Base-by-base conservation (phyloP, 2,329 filamentous ascomycete species). In the Scolecobasidium constrictum region DNA sequence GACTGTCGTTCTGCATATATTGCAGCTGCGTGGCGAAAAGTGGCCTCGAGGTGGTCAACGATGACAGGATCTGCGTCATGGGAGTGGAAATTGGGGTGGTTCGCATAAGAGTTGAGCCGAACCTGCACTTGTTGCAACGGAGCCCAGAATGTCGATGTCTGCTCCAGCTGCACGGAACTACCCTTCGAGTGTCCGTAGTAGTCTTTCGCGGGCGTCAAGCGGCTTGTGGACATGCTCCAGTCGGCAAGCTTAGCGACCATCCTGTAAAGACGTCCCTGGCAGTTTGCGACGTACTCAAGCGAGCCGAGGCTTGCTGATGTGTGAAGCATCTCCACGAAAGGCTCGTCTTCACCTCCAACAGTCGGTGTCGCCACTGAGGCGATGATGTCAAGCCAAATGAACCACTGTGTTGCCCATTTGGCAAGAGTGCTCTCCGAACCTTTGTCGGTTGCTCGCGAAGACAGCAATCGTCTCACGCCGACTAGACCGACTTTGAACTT, bases 401-500 rank as follows among this genome's bases (percentile, higher is more conserved):
- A 95, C 52, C 94, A 78, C 34, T 86, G 80, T 54, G 93, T 85
- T 67, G 94, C 90, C 88, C 88, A 95, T 11, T 80, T 77, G 46
- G 86, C 83, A n/a, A n/a, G n/a, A n/a, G n/a, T n/a, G 47, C 87
- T 83, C 40, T 78, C 26, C 9, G 26, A 31, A 9, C 9, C 9
- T 6, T 16, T 20, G 57, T 72, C 63, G 57, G 76, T 68, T 49
- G 82, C 75, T 46, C 87, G 75, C 65, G 94, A 76, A 3, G 80
- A 76, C 9, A 95, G 73, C 22, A 96, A 78, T 67, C 93, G 93
- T 63, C 87, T 88, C 31, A 95, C 87, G 0, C 90, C 88, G 1
- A 86, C 86, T 54, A 95, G 87, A 57, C 95, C 90, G 0, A 85
- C 92, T 51, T 87, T 85, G 63, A 95, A 95, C 54, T 90, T 90